These are phyloP conservation scores for Tilletia indica DNA, from an alignment of 1,284 basidiomycete genomes.

Conservation along the genomic window DNA sequence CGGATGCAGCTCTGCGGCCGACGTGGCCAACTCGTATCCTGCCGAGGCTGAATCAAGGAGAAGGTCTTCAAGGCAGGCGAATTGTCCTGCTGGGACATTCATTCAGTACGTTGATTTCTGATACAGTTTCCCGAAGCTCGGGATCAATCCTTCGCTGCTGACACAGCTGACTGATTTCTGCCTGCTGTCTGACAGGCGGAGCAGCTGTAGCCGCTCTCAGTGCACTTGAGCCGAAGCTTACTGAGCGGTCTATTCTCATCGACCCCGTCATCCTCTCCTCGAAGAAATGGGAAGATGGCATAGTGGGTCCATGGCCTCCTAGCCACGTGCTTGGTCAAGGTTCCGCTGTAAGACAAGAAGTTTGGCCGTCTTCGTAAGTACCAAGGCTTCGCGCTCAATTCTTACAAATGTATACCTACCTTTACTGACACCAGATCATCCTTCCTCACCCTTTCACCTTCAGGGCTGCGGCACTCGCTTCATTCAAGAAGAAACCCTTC, in stretches of 20 bases:
- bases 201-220: slow-evolving; percentile 62
- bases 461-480: slow-evolving; percentile 28
- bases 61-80: slow-evolving; percentile 28
- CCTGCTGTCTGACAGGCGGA: slow-evolving; percentile 12
- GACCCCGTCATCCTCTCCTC: slow-evolving; percentile 70
- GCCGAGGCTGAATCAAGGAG: neutral
- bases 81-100: slow-evolving; percentile 76
- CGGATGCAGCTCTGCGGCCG: slow-evolving; percentile 7
- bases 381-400: slow-evolving; percentile 13
- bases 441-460: slow-evolving; percentile 60
- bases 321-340: neutral
- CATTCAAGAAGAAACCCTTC: slow-evolving; percentile 66
- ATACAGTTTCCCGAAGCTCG: neutral
- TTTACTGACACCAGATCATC: slow-evolving; percentile 60
- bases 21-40: slow-evolving; percentile 36
- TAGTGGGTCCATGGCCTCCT: neutral
- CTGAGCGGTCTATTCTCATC: slow-evolving; percentile 71
- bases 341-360: slow-evolving; percentile 2
- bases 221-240: slow-evolving; percentile 66
- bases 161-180: neutral
- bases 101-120: slow-evolving; percentile 65
- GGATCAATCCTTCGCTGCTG: neutral
- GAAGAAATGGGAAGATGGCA: slow-evolving; percentile 27
- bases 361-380: slow-evolving; percentile 28
- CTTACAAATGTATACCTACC: slow-evolving; percentile 13